Base-by-base conservation (phyloP, 2,329 filamentous ascomycete genomes). In the Phaeosphaeria sp. region DNA sequence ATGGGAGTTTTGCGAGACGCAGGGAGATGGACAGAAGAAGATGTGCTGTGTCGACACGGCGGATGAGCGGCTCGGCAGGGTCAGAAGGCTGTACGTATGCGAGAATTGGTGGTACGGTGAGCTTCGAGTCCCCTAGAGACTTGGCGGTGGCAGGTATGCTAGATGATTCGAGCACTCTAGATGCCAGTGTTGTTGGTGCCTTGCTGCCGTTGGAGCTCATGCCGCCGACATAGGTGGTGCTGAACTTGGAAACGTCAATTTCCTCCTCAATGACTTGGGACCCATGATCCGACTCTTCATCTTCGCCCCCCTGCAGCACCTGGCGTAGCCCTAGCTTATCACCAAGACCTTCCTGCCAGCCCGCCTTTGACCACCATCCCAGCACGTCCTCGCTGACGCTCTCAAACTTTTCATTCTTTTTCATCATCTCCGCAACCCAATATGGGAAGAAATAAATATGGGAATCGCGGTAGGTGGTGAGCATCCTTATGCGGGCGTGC, bases 381-480 rank as follows among this genome's bases (percentile, higher is more conserved):
- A 98, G 82, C 6, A 97, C 87, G 71, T 98, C 94, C 75, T 98
- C 94, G 30, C 90, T 91, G 48, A 99, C 88, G 55, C 89, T 96
- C 68, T 97, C 91, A 62, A 99, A 87, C 11, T 85, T 88, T 27
- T 93, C 89, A 69, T 97, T 96, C 60, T 85, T 82, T 56, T 87
- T 85, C 43, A 96, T 87, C 75, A 97, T 90, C 53, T 96, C 89
- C 69, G 97, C 86, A 9, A 96, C 85, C 94, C 95, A 98, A 65
- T 87, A 88, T 0, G 95, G 95, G 65, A 99, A 91, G 62, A 99
- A 87, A 77, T 99, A 99, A 56, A 98, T 90, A 73, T 98, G 94
- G 0, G 94, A 91, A 74, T 98, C 94, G 43, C 95, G 87, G 74
- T 96, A 90, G 3, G 89, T 92, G 15, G 89, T 94, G 58, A 93